Percentiles rank a stretch among this genome's conserved stretches.
Evolutionary conservation across 2,329 filamentous ascomycete species (phyloP).

Genomic region (Colletotrichum coccodes): DNA sequence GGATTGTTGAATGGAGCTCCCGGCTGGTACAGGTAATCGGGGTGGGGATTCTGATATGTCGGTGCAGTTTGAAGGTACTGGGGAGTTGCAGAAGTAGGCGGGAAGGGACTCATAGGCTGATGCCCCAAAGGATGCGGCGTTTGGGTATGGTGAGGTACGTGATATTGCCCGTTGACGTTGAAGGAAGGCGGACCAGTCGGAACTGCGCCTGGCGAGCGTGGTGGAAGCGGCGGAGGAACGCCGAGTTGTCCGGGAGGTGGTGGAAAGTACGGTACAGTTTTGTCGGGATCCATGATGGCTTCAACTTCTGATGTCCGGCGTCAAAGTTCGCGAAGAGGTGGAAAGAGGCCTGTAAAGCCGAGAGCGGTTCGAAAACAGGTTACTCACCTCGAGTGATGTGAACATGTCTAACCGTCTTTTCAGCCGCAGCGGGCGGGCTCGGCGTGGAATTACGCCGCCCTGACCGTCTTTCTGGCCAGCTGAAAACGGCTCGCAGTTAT

Average conservation of each 20-base stretch:
- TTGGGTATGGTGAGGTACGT: not conserved
- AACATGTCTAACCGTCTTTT: not conserved
- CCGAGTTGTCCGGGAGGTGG: slow-evolving; percentile 12
- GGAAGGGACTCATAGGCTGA: not conserved
- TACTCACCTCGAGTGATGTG: not conserved
- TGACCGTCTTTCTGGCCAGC: not conserved
- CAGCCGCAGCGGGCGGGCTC: not conserved
- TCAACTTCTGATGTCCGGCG: not conserved
- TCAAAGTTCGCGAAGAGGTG: not conserved
- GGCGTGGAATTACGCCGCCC: not conserved
- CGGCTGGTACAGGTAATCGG: not conserved
- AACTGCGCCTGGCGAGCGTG: not conserved
- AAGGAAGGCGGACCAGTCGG: not conserved
- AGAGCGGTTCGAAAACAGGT: not conserved
- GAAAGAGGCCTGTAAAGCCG: not conserved
- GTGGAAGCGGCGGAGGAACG: slow-evolving; percentile 9
- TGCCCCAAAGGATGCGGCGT: not conserved
- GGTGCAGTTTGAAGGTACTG: not conserved
- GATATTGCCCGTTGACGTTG: not conserved
- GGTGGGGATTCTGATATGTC: not conserved
- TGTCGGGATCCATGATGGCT: not conserved
- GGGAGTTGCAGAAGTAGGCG: not conserved
- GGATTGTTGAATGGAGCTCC: not conserved
- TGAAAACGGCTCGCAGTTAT: not conserved
- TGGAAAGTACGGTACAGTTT: slow-evolving; percentile 11